These are phyloP conservation scores for Metarhizium rileyi DNA, from an alignment of 2,329 filamentous ascomycete species.

Conservation along the genomic window DNA sequence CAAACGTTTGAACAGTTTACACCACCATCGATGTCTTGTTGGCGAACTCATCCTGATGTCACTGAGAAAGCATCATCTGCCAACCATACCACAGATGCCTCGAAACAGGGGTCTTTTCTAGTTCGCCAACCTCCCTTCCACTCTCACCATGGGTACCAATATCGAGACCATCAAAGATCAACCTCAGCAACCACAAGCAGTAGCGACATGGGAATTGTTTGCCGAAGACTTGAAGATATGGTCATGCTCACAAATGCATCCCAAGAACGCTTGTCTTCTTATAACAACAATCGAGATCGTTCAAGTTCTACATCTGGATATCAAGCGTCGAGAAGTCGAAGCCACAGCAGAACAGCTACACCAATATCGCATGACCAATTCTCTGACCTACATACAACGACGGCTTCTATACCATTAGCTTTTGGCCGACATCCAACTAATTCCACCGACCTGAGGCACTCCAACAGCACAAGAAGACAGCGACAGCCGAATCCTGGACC, in stretches of 20 bases:
- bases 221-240: neutral
- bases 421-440: neutral
- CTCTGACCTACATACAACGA: neutral
- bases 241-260: neutral
- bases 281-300: neutral
- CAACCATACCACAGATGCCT: neutral
- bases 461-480: neutral
- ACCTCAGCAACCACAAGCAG: neutral
- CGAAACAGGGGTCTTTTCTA: neutral
- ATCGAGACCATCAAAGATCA: neutral
- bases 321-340: neutral
- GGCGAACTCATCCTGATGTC: neutral
- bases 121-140: neutral
- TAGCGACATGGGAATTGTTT: neutral
- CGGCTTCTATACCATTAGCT: neutral
- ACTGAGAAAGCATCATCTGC: neutral
- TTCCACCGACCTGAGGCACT: neutral
- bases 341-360: neutral
- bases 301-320: neutral
- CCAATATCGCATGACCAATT: neutral
- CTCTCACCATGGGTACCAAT: neutral
- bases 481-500: neutral
- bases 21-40: neutral
- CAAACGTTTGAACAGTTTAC: neutral
- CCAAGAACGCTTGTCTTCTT: neutral